A percentile compares a stretch with the other conserved stretches of the same genome.
phyloP scores from a whole-genome alignment of 306 rosid genomes.

The Fragaria nilgerrensis region DNA sequence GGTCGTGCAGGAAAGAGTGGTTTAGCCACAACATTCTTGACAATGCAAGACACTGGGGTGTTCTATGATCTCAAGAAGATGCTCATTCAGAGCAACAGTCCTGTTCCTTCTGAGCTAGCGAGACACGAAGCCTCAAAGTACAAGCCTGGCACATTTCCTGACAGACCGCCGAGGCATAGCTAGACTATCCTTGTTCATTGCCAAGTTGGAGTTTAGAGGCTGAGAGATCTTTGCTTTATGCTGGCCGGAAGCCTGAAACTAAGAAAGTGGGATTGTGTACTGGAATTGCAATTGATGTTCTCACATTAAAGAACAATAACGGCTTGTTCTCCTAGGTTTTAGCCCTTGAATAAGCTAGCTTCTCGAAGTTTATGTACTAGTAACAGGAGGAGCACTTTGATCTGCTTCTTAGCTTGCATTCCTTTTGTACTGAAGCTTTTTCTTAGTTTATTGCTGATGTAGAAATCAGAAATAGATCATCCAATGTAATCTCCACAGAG shows the following conservation, averaged over 20 bases:
- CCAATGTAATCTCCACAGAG: too few species aligned
- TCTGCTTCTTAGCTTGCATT: too few species aligned
- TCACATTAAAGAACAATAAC: too few species aligned
- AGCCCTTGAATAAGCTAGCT: too few species aligned
- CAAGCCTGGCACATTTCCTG: constrained; percentile 76
- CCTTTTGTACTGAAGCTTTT: too few species aligned
- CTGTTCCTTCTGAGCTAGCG: background rate
- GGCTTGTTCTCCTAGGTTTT: too few species aligned
- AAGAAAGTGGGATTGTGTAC: background rate
- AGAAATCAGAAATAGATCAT: too few species aligned
- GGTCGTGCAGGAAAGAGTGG: constrained; percentile 91
- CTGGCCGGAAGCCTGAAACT: background rate
- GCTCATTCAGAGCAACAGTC: constrained; percentile 67
- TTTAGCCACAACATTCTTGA: constrained; percentile 73
- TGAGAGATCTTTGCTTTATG: background rate
- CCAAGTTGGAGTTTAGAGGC: background rate
- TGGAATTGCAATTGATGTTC: too few species aligned
- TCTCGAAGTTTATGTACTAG: too few species aligned
- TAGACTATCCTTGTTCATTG: constrained; percentile 56
- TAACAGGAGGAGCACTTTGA: too few species aligned
- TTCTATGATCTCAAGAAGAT: constrained; percentile 85
- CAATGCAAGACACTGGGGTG: constrained; percentile 66
- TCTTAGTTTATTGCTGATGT: too few species aligned
- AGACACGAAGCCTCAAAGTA: constrained; percentile 47
- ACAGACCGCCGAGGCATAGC: constrained; percentile 70